Percentiles rank a stretch among this genome's conserved stretches.
phyloP scores from a whole-genome alignment of 1,284 basidiomycete genomes.

The Tylopilus sp. region DNA sequence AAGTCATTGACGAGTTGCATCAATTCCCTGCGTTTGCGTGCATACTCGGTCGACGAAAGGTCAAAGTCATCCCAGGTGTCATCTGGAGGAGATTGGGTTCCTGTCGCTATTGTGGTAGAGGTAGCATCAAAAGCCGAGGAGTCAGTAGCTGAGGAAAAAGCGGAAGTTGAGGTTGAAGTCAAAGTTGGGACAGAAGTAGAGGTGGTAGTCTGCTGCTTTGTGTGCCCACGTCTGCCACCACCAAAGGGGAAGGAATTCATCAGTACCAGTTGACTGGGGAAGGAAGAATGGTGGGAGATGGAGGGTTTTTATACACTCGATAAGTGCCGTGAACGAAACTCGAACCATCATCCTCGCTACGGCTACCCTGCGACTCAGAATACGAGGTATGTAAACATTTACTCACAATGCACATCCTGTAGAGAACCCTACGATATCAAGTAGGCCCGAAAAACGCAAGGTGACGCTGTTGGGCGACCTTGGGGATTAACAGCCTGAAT shows the following conservation, averaged over 20 bases:
- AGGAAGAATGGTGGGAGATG: background rate
- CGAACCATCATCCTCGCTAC: background rate
- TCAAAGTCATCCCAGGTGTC: constrained; percentile 23
- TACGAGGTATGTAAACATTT: constrained; percentile 6
- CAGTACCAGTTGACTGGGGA: background rate
- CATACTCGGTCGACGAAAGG: constrained; percentile 54
- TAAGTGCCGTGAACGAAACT: background rate
- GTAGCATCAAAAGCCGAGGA: constrained; percentile 7
- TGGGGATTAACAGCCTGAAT: background rate
- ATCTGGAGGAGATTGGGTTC: constrained; percentile 17
- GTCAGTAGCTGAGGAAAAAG: constrained; percentile 1
- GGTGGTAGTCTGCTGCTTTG: background rate
- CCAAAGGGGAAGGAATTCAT: constrained; percentile 21
- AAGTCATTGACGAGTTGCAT: constrained; percentile 60
- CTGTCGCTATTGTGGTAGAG: background rate
- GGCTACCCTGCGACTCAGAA: background rate
- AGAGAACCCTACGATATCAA: background rate
- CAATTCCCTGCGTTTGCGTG: constrained; percentile 55
- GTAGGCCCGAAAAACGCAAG: background rate
- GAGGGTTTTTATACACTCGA: constrained; percentile 20
- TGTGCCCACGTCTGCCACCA: background rate
- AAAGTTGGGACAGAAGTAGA: no score
- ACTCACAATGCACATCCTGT: constrained; percentile 5
- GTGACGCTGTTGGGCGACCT: background rate
- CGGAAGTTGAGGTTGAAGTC: no score